phyloP scores from a whole-genome alignment of 148 eudicot genomes.

The Fagopyrum tataricum region DNA sequence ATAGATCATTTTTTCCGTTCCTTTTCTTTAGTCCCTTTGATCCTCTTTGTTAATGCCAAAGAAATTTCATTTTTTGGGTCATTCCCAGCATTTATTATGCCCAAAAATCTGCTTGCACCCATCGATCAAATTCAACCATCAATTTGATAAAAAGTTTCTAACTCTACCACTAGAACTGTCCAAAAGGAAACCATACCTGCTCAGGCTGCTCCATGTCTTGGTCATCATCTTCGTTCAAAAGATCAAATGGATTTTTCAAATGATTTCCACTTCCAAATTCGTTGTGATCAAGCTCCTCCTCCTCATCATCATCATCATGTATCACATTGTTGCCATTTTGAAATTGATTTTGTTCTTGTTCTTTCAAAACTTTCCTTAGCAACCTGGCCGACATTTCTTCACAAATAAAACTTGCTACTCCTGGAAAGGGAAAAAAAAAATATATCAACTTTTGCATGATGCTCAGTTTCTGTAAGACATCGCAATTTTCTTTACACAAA shows the following conservation, averaged over 20 bases:
- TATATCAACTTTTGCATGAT: not conserved
- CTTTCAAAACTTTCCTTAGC: conserved; percentile 38
- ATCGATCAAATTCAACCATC: not conserved
- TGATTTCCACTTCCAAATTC: conserved; percentile 29
- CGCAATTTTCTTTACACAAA: not conserved
- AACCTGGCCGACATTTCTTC: conserved; percentile 40
- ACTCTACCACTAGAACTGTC: not conserved
- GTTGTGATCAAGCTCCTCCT: conserved; percentile 21
- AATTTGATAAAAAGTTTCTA: not conserved
- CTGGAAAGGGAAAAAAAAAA: conserved; percentile 1
- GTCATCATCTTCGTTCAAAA: conserved; percentile 30
- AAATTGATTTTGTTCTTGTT: conserved; percentile 27
- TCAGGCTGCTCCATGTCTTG: conserved; percentile 31
- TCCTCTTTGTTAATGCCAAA: not conserved
- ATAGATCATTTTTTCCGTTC: not conserved
- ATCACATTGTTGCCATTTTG: conserved; percentile 10
- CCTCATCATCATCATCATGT: conserved; percentile 22
- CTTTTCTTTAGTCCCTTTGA: not conserved
- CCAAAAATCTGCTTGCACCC: not conserved
- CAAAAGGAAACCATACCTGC: conserved; percentile 23
- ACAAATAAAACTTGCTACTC: not conserved
- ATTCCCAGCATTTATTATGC: not conserved
- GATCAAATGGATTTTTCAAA: conserved; percentile 34
- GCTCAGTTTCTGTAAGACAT: not conserved
- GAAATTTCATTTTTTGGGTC: not conserved